Evolutionary conservation across 805 yeast genomes (phyloP).

Genomic region (Wickerhamomyces subpelliculosus): DNA sequence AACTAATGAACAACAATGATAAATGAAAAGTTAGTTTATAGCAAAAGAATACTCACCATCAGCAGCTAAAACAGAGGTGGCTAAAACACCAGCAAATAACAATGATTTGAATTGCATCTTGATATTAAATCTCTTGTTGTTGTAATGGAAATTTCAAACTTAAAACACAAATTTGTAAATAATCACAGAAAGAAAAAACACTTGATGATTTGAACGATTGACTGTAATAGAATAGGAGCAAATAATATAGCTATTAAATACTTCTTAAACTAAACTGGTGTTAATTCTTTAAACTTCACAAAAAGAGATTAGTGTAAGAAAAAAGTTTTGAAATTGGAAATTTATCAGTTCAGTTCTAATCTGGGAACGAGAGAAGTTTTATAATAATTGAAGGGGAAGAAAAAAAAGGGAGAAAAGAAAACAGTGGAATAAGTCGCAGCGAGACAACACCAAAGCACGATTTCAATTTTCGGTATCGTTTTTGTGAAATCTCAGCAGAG

Average conservation of each 20-base stretch:
- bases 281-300: too few relatives aligned
- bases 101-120: constrained; percentile 52
- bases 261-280: too few relatives aligned
- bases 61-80: constrained; percentile 40
- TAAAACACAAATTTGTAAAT: too few relatives aligned
- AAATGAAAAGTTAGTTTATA: too few relatives aligned
- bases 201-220: not conserved
- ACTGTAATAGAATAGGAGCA: too few relatives aligned
- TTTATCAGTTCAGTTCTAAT: too few relatives aligned
- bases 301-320: too few relatives aligned
- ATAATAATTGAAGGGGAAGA: not conserved
- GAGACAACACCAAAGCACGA: too few relatives aligned
- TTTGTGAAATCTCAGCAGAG: too few relatives aligned
- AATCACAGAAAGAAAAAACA: not conserved
- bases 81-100: constrained; percentile 41
- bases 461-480: too few relatives aligned
- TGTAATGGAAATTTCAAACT: not conserved
- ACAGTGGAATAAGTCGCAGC: not conserved
- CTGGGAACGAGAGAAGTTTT: not conserved
- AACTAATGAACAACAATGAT: too few relatives aligned
- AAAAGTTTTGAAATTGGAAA: not conserved
- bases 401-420: not conserved
- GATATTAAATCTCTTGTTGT: not conserved
- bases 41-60: constrained; percentile 30
- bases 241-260: too few relatives aligned